Base-by-base conservation (phyloP, 306 rosid genomes). In the Aeschynomene evenia region DNA sequence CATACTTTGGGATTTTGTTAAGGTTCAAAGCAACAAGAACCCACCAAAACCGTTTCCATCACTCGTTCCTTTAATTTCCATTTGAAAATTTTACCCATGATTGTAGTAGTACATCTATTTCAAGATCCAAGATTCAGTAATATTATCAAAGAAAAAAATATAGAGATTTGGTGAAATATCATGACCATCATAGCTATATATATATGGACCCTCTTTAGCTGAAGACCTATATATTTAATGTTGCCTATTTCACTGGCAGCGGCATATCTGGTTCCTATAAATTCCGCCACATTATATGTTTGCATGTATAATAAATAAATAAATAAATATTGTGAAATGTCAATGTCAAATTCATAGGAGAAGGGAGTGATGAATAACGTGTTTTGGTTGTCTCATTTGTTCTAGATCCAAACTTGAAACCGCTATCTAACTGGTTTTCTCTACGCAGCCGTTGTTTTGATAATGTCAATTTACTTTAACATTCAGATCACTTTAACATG, bases 381-480 rank as follows among this genome's bases (percentile, higher is more conserved):
- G 75, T 60, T 60, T n/a, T 69, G 70, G 65, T 75, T 66, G 68
- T 48, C 23, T 58, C 51, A 37, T 74, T 61, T 63, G 77, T 73
- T 60, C 21, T 57, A 45, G 42, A 63, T 22, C 16, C 21, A 51
- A 50, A 5, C 60, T 62, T 6, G 72, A 81, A 82, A 82, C 83
- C 84, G 62, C 77, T 68, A 53, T 57, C 37, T 21, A 52, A 61
- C 78, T 77, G 86, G 90, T 85, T 81, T 77, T 49, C 9, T 54
- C 18, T 4, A 15, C 4, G 61, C 64, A 67, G 86, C 91, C 95
- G 72, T 66, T 83, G 84, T 84, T 82, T 77, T 77, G 64, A 14
- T 63, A 28, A 14, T 63, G 42, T 45, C n/a, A n/a, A n/a, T n/a
- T n/a, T n/a, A n/a, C n/a, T n/a, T n/a, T n/a, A n/a, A n/a, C n/a